These are phyloP conservation scores for Globisporangium ultimum DNA, from an alignment of 352 stramenopile species.

Conservation along the genomic window DNA sequence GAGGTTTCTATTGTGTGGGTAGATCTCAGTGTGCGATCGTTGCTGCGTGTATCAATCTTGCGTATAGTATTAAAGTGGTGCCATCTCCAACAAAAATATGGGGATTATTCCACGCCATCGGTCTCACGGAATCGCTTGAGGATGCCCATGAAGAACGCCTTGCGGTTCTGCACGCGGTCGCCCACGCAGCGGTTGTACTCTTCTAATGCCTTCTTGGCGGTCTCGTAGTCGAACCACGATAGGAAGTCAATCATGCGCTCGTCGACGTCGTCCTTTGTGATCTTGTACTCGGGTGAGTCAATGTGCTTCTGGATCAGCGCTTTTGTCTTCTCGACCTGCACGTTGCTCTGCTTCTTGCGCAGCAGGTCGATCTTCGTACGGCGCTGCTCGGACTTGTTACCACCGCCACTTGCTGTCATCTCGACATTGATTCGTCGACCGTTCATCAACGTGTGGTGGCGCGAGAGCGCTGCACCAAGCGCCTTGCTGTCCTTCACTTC, in stretches of 20 bases:
- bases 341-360: conserved; percentile 77
- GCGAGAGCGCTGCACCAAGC: conserved; percentile 67
- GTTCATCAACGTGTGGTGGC: conserved; percentile 77
- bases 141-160: conserved; percentile 89
- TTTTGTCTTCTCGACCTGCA: conserved; percentile 82
- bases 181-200: conserved; percentile 77
- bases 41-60: too few species aligned
- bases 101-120: conserved; percentile 59
- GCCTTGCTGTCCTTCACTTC: conserved; percentile 83
- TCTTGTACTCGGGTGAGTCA: conserved; percentile 61
- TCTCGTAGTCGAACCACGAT: conserved; percentile 88
- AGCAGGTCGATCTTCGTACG: conserved; percentile 65
- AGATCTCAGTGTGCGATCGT: too few species aligned
- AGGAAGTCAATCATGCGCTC: conserved; percentile 86
- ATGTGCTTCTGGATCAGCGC: conserved; percentile 83
- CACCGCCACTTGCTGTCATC: conserved; percentile 72
- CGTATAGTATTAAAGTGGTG: too few species aligned
- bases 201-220: conserved; percentile 75
- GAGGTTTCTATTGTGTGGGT: conserved; percentile 4
- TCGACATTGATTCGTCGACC: conserved; percentile 87
- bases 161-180: conserved; percentile 77
- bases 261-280: conserved; percentile 76
- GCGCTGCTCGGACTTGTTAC: conserved; percentile 79
- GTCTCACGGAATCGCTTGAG: conserved; percentile 85
- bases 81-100: too few species aligned